A percentile compares a stretch with the other conserved stretches of the same genome.
These are phyloP conservation scores for Eimeria praecox DNA, from an alignment of 169 alveolate species.

Conservation along the genomic window DNA sequence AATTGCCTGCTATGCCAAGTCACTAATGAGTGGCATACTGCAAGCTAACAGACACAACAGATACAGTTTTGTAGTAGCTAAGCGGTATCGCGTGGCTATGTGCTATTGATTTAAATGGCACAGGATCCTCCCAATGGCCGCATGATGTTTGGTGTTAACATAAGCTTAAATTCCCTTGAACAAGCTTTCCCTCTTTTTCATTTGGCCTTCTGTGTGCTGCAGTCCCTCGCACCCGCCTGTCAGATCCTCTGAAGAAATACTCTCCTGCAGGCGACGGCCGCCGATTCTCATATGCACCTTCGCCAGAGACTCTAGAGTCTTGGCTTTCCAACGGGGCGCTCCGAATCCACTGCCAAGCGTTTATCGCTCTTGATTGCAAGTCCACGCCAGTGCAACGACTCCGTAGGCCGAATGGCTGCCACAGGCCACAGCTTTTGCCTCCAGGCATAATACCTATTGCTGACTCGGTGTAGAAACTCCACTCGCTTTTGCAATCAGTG, in stretches of 20 bases:
- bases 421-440: neutral
- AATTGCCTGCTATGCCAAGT: neutral
- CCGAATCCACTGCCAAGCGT: slow-evolving; percentile 62
- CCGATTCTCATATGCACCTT: slow-evolving; percentile 78
- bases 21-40: neutral
- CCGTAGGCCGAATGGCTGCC: slow-evolving; percentile 25
- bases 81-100: neutral
- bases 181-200: neutral
- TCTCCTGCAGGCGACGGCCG: slow-evolving; percentile 81
- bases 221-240: slow-evolving; percentile 81
- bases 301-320: slow-evolving; percentile 62
- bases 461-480: neutral
- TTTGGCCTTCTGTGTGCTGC: neutral
- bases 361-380: slow-evolving; percentile 67
- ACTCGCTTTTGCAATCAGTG: neutral
- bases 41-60: no score
- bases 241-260: slow-evolving; percentile 78
- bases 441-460: neutral
- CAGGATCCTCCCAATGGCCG: neutral
- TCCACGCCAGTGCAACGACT: neutral
- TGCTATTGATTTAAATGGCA: no score
- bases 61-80: neutral
- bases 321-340: slow-evolving; percentile 80
- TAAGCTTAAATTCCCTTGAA: neutral
- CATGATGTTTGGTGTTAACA: neutral